Percentiles rank a stretch among this genome's conserved stretches.
phyloP scores from a whole-genome alignment of 2,329 filamentous ascomycete genomes.

The Penicillium sp. region DNA sequence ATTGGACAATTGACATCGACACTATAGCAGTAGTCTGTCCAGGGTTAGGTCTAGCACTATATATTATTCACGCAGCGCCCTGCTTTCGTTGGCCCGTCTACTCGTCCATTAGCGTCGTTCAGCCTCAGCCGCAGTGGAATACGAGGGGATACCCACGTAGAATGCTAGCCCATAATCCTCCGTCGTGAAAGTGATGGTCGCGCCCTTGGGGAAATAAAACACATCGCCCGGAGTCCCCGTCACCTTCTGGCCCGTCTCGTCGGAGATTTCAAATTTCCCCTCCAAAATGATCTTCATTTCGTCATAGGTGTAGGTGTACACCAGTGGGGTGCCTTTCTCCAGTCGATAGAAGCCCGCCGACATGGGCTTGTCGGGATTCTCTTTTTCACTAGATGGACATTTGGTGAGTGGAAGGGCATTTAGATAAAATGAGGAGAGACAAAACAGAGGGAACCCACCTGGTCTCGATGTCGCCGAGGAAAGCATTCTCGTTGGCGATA shows the following conservation, averaged over 20 bases:
- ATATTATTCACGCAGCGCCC: slow-evolving; percentile 23
- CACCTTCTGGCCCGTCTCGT: slow-evolving; percentile 62
- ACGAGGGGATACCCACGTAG: slow-evolving; percentile 41
- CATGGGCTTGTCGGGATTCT: slow-evolving; percentile 61
- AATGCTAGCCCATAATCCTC: slow-evolving; percentile 63
- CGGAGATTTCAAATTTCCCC: slow-evolving; percentile 65
- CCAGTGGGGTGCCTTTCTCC: slow-evolving; percentile 66
- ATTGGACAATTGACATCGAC: neutral
- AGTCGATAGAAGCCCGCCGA: slow-evolving; percentile 67
- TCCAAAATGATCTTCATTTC: slow-evolving; percentile 75
- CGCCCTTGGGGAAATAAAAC: slow-evolving; percentile 68
- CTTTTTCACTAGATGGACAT: slow-evolving; percentile 47
- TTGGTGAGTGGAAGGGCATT: neutral
- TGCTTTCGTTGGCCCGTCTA: slow-evolving; percentile 35
- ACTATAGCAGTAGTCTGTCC: neutral
- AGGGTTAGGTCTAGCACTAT: neutral
- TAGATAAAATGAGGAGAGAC: neutral
- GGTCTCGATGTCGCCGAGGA: slow-evolving; percentile 62
- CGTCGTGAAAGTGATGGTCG: slow-evolving; percentile 67
- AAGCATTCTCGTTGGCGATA: slow-evolving; percentile 69
- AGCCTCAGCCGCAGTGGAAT: neutral
- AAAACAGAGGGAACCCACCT: slow-evolving; percentile 39
- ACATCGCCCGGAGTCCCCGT: slow-evolving; percentile 64
- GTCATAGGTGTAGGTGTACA: slow-evolving; percentile 70
- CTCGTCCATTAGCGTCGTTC: slow-evolving; percentile 7